Base-by-base conservation (phyloP, 1,139 yeast species). In the Candida tetrigidarum region DNA sequence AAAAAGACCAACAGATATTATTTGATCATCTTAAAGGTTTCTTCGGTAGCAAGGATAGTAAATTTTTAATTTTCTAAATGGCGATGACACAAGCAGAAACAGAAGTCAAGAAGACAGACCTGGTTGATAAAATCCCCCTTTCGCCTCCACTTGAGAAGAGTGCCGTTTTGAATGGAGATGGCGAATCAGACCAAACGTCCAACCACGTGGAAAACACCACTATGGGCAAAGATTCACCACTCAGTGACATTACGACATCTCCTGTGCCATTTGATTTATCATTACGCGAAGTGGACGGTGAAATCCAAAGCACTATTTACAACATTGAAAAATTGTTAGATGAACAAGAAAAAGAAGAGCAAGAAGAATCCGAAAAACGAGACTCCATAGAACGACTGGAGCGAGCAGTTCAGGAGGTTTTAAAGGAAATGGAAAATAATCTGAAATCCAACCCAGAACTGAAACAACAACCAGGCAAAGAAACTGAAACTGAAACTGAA, bases 191-290 rank as follows among this genome's bases (percentile, higher is more conserved):
- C 22, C 39, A 16, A 9, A 43, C 46, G 3, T 19, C 28, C 10
- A 38, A 43, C 23, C 36, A 23, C 8, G 35, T 37, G 11, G 49
- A 30, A 14, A 49, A 48, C 30, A 42, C 42, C 15, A 47, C 57
- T 23, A 41, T 44, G 23, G 50, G 53, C 20, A 60, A 55, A 44
- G 66, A 62, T 37, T 67, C 74, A 6, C 76, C 76, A 4, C 57
- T 70, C 43, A 69, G 74, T 10, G 76, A 71, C 49, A 66, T 70
- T 37, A 73, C 68, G 28, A 68, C 73, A 2, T 68, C 74, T 2
- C 76, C 76, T 0, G 74, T 73, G 8, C 64, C 69, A 2, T 66
- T 66, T 43, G 69, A 66, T 36, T 53, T 52, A 25, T 39, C 45
- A 5, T 42, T 50, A 11, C 43, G 44, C 33, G 51, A 46, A 41